These are phyloP conservation scores for Oryza meridionalis DNA, from an alignment of 176 grass and related monocot species.

Conservation along the genomic window DNA sequence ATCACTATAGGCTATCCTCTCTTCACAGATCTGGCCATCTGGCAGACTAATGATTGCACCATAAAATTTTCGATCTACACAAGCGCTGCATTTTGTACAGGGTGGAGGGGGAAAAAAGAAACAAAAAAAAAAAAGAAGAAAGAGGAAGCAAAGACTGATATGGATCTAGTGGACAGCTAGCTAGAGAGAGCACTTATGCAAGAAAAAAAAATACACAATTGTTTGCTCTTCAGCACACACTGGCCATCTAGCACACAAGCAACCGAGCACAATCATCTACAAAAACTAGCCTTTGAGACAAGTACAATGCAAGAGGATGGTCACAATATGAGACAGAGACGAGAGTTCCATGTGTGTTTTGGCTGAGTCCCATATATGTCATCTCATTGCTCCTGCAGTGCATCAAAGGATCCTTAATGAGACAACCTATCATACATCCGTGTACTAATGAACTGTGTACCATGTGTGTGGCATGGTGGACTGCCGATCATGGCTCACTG, in stretches of 20 bases:
- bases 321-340: conserved; percentile 25
- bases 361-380: conserved; percentile 17
- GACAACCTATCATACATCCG: conserved; percentile 27
- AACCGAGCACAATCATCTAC: conserved; percentile 53
- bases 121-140: background rate
- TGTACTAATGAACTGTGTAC: background rate
- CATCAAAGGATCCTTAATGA: conserved; percentile 35
- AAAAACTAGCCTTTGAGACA: conserved; percentile 36
- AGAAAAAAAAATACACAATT: conserved; percentile 32
- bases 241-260: conserved; percentile 46
- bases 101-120: conserved; percentile 32
- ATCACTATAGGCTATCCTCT: conserved; percentile 34
- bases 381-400: conserved; percentile 51
- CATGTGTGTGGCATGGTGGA: conserved; percentile 2
- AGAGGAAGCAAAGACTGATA: conserved; percentile 1
- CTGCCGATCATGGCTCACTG: background rate
- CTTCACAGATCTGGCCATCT: conserved; percentile 55
- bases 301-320: conserved; percentile 38
- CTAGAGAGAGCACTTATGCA: conserved; percentile 41
- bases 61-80: conserved; percentile 61
- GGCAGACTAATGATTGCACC: conserved; percentile 59
- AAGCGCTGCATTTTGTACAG: conserved; percentile 60
- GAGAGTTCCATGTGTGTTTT: conserved; percentile 27
- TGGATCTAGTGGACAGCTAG: conserved; percentile 49
- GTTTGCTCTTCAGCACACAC: conserved; percentile 50